A percentile compares a stretch with the other conserved stretches of the same genome.
Conservation (phyloP, 2,329 filamentous ascomycete species). For the Polytolypa hystricis region DNA sequence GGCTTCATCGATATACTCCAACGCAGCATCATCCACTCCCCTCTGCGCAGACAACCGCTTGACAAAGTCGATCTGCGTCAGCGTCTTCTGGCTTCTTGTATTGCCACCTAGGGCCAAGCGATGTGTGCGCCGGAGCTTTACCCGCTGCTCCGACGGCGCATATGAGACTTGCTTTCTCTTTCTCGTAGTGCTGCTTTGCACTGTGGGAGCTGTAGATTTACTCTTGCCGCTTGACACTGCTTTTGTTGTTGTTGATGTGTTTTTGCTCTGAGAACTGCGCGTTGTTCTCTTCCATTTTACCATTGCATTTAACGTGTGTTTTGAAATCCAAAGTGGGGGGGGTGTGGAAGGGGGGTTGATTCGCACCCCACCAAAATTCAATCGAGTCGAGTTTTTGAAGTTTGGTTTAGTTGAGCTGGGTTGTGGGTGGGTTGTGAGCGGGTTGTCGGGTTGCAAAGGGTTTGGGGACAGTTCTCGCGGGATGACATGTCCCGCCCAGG, state of each 20-base stretch:
- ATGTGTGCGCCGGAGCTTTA: slow-evolving; percentile 6
- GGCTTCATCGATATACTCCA: slow-evolving; percentile 22
- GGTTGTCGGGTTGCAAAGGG: not conserved
- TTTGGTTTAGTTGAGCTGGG: not conserved
- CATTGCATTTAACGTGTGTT: no score
- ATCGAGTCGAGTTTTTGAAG: not conserved
- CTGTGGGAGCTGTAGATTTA: no score
- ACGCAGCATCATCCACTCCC: slow-evolving; percentile 16
- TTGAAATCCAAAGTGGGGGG: no score
- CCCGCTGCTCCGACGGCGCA: no score
- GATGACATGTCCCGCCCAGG: no score
- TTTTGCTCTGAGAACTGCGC: no score
- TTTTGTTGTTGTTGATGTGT: no score
- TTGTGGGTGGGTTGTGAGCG: not conserved
- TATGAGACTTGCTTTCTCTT: no score
- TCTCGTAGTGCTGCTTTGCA: no score
- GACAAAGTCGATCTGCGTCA: slow-evolving; percentile 33
- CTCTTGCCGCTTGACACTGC: no score
- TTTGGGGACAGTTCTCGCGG: not conserved
- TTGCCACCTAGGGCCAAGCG: slow-evolving; percentile 11
- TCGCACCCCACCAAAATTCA: not conserved
- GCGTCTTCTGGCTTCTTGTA: slow-evolving; percentile 24
- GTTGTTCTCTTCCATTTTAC: no score
- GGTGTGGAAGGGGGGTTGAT: not conserved
- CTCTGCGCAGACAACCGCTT: slow-evolving; percentile 14